phyloP scores from a whole-genome alignment of 2,329 filamentous ascomycete genomes.

The Tolypocladium endophyticum region DNA sequence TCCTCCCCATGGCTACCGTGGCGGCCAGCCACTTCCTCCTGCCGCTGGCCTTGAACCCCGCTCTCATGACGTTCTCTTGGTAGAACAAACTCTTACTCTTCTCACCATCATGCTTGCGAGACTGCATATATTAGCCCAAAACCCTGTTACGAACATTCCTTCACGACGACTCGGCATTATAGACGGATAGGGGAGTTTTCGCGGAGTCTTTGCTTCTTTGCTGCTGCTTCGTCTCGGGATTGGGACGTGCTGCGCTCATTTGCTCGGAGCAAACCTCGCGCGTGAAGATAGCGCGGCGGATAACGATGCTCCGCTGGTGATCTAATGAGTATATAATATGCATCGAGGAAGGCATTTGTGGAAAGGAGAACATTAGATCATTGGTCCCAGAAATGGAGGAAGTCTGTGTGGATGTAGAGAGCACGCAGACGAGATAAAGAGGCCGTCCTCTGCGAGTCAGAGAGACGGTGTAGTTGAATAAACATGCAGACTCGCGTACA shows the following conservation, averaged over 20 bases:
- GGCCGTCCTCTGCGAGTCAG: background rate
- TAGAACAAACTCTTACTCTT: constrained; percentile 23
- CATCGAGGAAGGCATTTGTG: background rate
- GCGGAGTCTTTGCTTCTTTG: background rate
- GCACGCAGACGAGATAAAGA: background rate
- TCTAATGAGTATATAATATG: background rate
- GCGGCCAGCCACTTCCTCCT: constrained; percentile 58
- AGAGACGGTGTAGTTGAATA: background rate
- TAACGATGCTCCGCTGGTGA: background rate
- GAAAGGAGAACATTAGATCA: background rate
- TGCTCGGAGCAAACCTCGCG: background rate
- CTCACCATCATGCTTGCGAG: background rate
- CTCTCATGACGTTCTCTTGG: constrained; percentile 71
- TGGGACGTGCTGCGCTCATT: background rate
- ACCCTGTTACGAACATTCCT: background rate
- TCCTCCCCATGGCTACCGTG: constrained; percentile 66
- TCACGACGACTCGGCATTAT: background rate
- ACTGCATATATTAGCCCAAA: background rate
- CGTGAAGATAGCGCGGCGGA: background rate
- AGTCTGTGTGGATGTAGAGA: background rate
- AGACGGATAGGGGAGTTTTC: constrained; percentile 3
- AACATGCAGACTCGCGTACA: background rate
- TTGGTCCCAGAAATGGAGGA: background rate
- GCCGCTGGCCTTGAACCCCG: constrained; percentile 66
- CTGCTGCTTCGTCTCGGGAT: background rate